These are phyloP conservation scores for Gossypium herbaceum DNA, from an alignment of 345 rosid species.

Conservation along the genomic window DNA sequence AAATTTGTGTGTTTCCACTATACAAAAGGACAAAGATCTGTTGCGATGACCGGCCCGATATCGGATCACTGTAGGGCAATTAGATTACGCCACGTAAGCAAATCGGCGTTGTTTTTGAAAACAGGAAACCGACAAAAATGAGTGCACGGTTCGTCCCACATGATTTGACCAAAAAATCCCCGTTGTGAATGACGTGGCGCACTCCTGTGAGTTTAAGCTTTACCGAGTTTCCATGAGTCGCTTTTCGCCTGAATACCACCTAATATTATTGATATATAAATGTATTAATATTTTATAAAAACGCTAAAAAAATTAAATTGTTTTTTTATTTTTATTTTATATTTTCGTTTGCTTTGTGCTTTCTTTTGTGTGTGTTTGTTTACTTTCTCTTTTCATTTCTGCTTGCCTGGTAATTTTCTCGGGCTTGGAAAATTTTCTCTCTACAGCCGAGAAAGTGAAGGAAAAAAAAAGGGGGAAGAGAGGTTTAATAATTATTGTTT, in stretches of 20 bases:
- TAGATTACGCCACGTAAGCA: conserved; percentile 1
- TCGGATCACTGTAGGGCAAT: conserved; percentile 11
- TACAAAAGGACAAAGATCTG: conserved; percentile 17
- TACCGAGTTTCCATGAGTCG: background rate
- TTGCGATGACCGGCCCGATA: background rate
- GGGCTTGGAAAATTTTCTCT: background rate
- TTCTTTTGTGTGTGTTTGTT: background rate
- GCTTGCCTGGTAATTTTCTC: background rate
- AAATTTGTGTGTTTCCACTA: background rate
- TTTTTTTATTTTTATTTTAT: too few species aligned
- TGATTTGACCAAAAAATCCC: background rate
- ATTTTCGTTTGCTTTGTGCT: background rate
- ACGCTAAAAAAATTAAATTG: background rate
- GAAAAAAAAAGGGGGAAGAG: conserved; percentile 7
- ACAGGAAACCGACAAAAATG: background rate
- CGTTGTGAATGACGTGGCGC: background rate
- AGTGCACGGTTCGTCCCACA: background rate
- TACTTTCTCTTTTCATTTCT: background rate
- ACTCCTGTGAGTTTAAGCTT: background rate
- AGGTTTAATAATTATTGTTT: background rate
- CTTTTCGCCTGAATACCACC: background rate
- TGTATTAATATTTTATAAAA: background rate
- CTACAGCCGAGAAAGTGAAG: conserved; percentile 14
- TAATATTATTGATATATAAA: background rate
- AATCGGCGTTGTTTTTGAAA: background rate